Evolutionary conservation across 2,329 filamentous ascomycete genomes (phyloP).

Genomic region (Exserohilum rostratum): DNA sequence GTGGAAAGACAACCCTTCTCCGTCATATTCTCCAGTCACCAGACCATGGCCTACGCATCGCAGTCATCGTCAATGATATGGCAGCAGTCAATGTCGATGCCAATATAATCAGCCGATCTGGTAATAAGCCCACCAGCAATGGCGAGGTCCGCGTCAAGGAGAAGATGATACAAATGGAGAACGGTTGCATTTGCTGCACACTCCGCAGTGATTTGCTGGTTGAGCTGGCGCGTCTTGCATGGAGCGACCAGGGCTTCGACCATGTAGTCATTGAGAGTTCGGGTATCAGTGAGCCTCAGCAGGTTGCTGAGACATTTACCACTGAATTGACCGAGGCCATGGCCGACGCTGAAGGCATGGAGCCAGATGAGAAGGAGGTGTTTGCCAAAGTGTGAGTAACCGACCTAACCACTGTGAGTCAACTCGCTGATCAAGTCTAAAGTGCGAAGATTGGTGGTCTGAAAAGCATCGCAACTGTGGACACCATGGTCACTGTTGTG

Average conservation of each 20-base stretch:
- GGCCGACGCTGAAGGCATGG: slow-evolving; percentile 51
- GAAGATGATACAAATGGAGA: slow-evolving; percentile 71
- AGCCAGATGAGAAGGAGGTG: slow-evolving; percentile 53
- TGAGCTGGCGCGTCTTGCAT: slow-evolving; percentile 69
- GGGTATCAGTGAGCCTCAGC: slow-evolving; percentile 74
- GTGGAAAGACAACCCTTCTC: slow-evolving; percentile 73
- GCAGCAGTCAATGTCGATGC: slow-evolving; percentile 67
- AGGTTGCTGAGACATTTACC: slow-evolving; percentile 76
- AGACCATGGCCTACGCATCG: slow-evolving; percentile 71
- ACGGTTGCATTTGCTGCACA: slow-evolving; percentile 75
- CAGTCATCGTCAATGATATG: slow-evolving; percentile 77
- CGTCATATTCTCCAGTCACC: slow-evolving; percentile 69
- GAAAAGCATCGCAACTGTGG: slow-evolving; percentile 68
- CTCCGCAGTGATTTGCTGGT: slow-evolving; percentile 73
- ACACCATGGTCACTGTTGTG: slow-evolving; percentile 75
- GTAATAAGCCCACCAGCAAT: slow-evolving; percentile 7
- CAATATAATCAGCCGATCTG: slow-evolving; percentile 60
- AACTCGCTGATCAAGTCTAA: not conserved
- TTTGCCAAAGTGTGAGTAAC: slow-evolving; percentile 54
- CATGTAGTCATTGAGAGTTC: slow-evolving; percentile 76
- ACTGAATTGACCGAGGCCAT: slow-evolving; percentile 55
- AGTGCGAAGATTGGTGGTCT: slow-evolving; percentile 61
- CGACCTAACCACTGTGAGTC: not conserved
- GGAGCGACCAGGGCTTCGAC: slow-evolving; percentile 65
- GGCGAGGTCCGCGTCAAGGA: slow-evolving; percentile 63